These are phyloP conservation scores for Asterella californica DNA, from an alignment of 225 moss, liverwort and hornwort genomes.

Conservation along the genomic window DNA sequence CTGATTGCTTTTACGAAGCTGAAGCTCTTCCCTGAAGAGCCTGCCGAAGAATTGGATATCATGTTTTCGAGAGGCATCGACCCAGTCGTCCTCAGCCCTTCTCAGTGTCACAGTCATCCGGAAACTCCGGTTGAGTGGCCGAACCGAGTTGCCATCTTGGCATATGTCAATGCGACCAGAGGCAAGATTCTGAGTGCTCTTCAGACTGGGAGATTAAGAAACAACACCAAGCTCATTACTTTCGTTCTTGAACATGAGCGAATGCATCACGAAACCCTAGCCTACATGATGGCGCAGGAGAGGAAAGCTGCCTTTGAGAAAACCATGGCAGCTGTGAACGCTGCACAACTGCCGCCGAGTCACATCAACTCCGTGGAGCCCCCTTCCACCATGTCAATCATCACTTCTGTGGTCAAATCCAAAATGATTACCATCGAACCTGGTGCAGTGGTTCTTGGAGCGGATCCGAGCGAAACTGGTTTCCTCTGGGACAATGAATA, in stretches of 20 bases:
- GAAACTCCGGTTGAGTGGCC: conserved; percentile 68
- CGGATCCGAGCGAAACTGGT: conserved; percentile 28
- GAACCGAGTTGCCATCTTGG: conserved; percentile 39
- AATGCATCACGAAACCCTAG: conserved; percentile 84
- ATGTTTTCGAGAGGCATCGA: conserved; percentile 94
- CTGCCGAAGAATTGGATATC: conserved; percentile 37
- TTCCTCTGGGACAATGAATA: conserved; percentile 94
- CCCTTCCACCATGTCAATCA: conserved; percentile 16
- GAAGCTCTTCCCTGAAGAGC: conserved; percentile 46
- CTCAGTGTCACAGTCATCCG: conserved; percentile 75
- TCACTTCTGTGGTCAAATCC: conserved; percentile 18
- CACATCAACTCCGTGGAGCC: conserved; percentile 8
- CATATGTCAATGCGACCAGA: conserved; percentile 44
- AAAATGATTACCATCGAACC: conserved; percentile 52
- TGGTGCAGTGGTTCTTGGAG: conserved; percentile 52
- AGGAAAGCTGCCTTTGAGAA: conserved; percentile 62
- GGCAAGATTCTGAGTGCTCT: conserved; percentile 34
- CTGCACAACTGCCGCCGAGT: conserved; percentile 4
- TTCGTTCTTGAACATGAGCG: conserved; percentile 77
- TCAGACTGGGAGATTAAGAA: conserved; percentile 15
- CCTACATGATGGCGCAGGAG: conserved; percentile 83
- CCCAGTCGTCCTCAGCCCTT: conserved; percentile 59
- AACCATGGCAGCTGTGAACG: conserved; percentile 25
- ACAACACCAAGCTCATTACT: conserved; percentile 26
- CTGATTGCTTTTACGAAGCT: conserved; percentile 69